Percentiles rank a stretch among this genome's conserved stretches.
Conservation (phyloP, 2,329 filamentous ascomycete genomes). For the Clonostachys solani region DNA sequence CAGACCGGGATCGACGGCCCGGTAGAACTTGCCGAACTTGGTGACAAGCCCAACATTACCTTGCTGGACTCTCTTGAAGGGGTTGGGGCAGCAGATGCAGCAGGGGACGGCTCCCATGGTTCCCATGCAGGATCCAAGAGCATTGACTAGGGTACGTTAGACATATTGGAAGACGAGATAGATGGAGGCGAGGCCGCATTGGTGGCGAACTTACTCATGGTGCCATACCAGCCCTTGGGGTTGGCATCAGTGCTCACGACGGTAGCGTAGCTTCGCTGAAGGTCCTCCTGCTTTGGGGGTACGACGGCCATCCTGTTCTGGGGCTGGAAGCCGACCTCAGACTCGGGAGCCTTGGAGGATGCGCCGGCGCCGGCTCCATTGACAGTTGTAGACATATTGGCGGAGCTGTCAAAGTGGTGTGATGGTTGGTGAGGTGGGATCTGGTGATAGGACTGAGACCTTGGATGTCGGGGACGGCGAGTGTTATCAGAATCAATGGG, state of each 20-base stretch:
- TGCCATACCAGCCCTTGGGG: constrained; percentile 83
- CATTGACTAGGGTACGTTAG: constrained; percentile 51
- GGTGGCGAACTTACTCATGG: constrained; percentile 62
- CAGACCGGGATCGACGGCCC: constrained; percentile 92
- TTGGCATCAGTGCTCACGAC: constrained; percentile 61
- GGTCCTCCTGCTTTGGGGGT: constrained; percentile 75
- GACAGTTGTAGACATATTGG: background rate
- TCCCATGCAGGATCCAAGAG: constrained; percentile 70
- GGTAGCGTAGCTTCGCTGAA: constrained; percentile 77
- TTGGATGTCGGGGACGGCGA: too few species aligned
- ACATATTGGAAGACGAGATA: background rate
- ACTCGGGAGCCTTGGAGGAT: constrained; percentile 19
- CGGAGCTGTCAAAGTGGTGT: background rate
- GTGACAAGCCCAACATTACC: constrained; percentile 94
- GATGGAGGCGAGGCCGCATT: background rate
- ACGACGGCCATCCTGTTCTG: constrained; percentile 65
- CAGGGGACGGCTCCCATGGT: constrained; percentile 83
- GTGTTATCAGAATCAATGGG: too few species aligned
- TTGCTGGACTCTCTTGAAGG: constrained; percentile 87
- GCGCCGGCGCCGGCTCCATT: constrained; percentile 10
- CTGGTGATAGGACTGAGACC: too few species aligned
- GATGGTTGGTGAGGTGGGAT: too few species aligned
- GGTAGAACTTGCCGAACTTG: constrained; percentile 92
- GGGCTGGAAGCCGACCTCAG: constrained; percentile 37
- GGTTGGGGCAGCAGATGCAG: constrained; percentile 90